Conservation (phyloP, 2,329 filamentous ascomycete species). For the Clarireedia hainanense region DNA sequence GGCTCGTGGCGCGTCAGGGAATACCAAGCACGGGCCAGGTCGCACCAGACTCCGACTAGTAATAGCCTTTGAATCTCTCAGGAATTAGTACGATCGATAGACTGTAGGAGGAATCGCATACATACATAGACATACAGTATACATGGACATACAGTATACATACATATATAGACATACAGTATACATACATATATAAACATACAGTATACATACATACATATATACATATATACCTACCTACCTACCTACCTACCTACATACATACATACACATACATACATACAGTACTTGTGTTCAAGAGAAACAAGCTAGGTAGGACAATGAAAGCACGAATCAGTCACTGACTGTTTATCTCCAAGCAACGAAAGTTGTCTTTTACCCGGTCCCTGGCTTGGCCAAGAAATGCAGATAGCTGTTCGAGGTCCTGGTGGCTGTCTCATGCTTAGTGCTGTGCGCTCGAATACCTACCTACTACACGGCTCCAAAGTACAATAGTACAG, state of each 20-base stretch:
- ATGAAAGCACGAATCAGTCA: background rate
- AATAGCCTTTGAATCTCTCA: slow-evolving; percentile 1
- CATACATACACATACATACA: too few relatives aligned
- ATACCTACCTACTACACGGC: background rate
- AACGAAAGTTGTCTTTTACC: slow-evolving; percentile 4
- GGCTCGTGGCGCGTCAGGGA: background rate
- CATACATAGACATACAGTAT: background rate
- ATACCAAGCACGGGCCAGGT: slow-evolving; percentile 1
- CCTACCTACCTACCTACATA: too few relatives aligned
- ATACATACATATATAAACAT: too few relatives aligned
- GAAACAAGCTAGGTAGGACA: background rate
- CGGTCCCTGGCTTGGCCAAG: slow-evolving; percentile 10
- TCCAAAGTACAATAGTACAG: background rate
- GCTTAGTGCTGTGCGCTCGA: background rate
- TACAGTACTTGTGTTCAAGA: background rate
- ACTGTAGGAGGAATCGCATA: background rate
- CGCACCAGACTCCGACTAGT: background rate
- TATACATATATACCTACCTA: too few relatives aligned
- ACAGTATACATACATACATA: too few relatives aligned
- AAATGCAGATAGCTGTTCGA: background rate
- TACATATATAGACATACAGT: too few relatives aligned
- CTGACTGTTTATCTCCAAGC: background rate
- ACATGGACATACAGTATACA: too few relatives aligned
- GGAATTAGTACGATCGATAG: background rate
- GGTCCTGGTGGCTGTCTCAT: background rate